phyloP scores from a whole-genome alignment of 345 rosid genomes.

The Eucalyptus decipiens region DNA sequence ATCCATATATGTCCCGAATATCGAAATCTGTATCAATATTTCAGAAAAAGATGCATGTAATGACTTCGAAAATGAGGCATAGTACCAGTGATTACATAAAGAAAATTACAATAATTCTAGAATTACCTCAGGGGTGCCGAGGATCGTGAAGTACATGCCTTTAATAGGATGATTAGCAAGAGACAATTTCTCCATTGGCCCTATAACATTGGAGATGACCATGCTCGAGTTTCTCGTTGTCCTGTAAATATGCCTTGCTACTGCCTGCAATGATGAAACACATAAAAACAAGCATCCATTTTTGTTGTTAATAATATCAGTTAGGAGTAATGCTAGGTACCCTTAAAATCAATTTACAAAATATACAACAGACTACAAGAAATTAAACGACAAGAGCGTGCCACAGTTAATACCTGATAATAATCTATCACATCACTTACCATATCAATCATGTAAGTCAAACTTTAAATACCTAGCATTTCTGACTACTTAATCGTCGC shows the following conservation, averaged over 20 bases:
- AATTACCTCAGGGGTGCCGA: constrained; percentile 30
- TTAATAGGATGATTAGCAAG: constrained; percentile 34
- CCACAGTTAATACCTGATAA: not conserved
- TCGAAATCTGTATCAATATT: not conserved
- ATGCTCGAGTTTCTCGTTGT: constrained; percentile 38
- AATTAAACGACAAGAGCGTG: not conserved
- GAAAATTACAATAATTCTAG: not conserved
- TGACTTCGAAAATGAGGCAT: not conserved
- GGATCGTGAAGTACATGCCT: constrained; percentile 24
- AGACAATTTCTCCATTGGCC: constrained; percentile 31
- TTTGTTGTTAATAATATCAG: not conserved
- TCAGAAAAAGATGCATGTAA: not conserved
- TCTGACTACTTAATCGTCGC: not conserved
- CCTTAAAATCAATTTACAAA: not conserved
- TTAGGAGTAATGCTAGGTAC: not conserved
- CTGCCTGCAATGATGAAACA: not conserved
- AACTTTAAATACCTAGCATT: not conserved
- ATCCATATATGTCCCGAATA: not conserved
- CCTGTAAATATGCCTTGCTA: constrained; percentile 15
- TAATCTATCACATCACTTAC: not conserved
- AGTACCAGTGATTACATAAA: not conserved
- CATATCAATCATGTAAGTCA: not conserved
- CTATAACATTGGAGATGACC: constrained; percentile 32
- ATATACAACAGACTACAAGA: not conserved
- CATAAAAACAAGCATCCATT: not conserved